phyloP scores from a whole-genome alignment of 768 basidiomycete species.

The Scleroderma citrinum region DNA sequence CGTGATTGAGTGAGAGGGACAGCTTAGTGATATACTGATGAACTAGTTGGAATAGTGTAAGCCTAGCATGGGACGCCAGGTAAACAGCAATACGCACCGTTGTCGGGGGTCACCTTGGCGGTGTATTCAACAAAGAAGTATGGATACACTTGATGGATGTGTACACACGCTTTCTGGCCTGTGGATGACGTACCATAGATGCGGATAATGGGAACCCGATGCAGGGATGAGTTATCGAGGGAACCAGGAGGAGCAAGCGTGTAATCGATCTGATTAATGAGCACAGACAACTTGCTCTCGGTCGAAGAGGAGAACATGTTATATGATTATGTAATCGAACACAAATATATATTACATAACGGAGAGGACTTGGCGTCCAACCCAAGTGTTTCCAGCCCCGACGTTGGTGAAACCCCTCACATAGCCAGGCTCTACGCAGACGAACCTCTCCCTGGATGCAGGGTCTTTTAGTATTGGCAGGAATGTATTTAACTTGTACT shows the following conservation, averaged over 20 bases:
- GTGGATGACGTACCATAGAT: conserved; percentile 80
- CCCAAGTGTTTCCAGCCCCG: conserved; percentile 63
- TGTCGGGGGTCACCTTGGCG: conserved; percentile 54
- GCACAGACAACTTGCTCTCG: conserved; percentile 31
- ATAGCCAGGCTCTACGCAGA: conserved; percentile 90
- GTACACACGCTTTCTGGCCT: conserved; percentile 76
- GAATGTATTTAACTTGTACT: conserved; percentile 18
- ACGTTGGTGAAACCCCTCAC: conserved; percentile 68
- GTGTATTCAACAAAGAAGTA: conserved; percentile 88
- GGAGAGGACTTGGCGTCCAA: conserved; percentile 67
- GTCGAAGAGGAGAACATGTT: background rate
- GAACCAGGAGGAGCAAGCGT: conserved; percentile 48
- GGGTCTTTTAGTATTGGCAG: conserved; percentile 4
- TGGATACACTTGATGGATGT: conserved; percentile 91
- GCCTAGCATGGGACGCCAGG: background rate
- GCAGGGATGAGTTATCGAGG: conserved; percentile 59
- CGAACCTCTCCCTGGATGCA: conserved; percentile 61
- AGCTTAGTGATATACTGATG: conserved; percentile 65
- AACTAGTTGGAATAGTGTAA: conserved; percentile 40
- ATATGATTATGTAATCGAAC: no score
- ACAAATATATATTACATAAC: conserved; percentile 4
- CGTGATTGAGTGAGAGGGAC: conserved; percentile 74
- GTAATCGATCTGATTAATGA: conserved; percentile 60
- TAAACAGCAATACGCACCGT: conserved; percentile 42
- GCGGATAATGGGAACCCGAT: conserved; percentile 71